Base-by-base conservation (phyloP, 495 filamentous ascomycete genomes). In the Parathielavia appendiculata region DNA sequence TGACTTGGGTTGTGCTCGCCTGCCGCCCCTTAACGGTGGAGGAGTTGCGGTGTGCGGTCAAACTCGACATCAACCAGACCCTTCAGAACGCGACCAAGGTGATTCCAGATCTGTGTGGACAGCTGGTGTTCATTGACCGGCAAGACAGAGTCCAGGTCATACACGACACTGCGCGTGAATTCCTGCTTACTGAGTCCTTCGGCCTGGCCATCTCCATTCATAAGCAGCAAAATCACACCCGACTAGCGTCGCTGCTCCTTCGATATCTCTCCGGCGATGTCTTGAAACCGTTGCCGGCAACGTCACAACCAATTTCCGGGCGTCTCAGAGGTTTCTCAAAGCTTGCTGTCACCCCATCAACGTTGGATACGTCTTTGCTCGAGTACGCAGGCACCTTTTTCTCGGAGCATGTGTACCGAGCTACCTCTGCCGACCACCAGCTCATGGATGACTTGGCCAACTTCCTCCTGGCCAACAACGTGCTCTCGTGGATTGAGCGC, bases 121-220 rank as follows among this genome's bases (percentile, higher is more conserved):
- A 74, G 51, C 51, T 73, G 11, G 62, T 71, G 16, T 64, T 54
- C 26, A 48, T 73, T 14, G 67, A 72, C 45, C 35, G 59, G 10
- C 30, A 49, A 2, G 51, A 44, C 17, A 66, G 36, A 14, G 65
- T 69, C 10, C 64, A 69, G 4, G 36, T 73, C 20, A 60, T 73
- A 14, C 70, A 73, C 54, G 70, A 66, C 22, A 74, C 72, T 1
- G 71, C 59, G 11, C 59, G 65, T 16, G 68, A 71, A 20, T 74
- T 74, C 52, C 56, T 74, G n/a, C 22, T 66, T 20, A 30, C 46
- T 1, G 58, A 63, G 1, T 36, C 26, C 41, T 51, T 56, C 26
- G 45, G 54, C 5, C 57, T 54, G 6, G 48, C 57, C 19, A 54
- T 68, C 5, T 57, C 48, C n/a, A 36, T 70, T 0, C 16, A 56